These are phyloP conservation scores for Scorias spongiosa DNA, from an alignment of 2,329 filamentous ascomycete species.

Conservation along the genomic window DNA sequence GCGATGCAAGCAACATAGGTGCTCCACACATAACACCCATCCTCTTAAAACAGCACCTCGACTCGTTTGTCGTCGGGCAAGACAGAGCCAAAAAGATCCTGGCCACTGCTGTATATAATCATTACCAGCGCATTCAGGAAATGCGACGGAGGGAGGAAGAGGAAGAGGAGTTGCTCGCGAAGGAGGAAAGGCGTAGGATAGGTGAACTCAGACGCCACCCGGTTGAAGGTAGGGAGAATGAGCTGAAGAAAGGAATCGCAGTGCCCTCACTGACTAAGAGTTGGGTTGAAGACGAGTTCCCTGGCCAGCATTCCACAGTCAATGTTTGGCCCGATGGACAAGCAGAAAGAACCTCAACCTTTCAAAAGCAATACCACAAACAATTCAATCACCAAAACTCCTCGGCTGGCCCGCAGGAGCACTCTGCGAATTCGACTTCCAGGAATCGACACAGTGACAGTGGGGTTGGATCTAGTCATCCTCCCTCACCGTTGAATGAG, in stretches of 20 bases:
- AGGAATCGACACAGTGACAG: slow-evolving; percentile 4
- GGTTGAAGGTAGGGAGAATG: slow-evolving; percentile 49
- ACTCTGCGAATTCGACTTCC: neutral
- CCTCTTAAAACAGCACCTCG: slow-evolving; percentile 71
- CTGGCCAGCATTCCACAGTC: slow-evolving; percentile 43
- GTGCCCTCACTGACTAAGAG: slow-evolving; percentile 20
- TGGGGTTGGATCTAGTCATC: slow-evolving; percentile 5
- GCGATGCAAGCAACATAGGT: slow-evolving; percentile 41
- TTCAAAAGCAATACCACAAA: neutral
- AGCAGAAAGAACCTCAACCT: neutral
- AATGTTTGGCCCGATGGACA: slow-evolving; percentile 16
- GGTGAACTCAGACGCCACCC: slow-evolving; percentile 44
- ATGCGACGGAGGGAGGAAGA: slow-evolving; percentile 63
- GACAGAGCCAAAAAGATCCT: slow-evolving; percentile 88
- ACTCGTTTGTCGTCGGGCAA: slow-evolving; percentile 93
- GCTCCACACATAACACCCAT: slow-evolving; percentile 45
- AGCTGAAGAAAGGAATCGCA: slow-evolving; percentile 17
- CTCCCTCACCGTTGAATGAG: slow-evolving; percentile 29
- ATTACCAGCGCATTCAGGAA: slow-evolving; percentile 78
- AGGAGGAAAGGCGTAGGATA: slow-evolving; percentile 55
- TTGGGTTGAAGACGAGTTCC: slow-evolving; percentile 40
- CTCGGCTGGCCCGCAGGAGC: neutral
- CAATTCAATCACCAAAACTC: neutral
- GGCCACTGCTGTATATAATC: slow-evolving; percentile 87
- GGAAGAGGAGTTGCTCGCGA: slow-evolving; percentile 56